These are phyloP conservation scores for Yarrowia bubula DNA, from an alignment of 805 yeast species.

Conservation along the genomic window DNA sequence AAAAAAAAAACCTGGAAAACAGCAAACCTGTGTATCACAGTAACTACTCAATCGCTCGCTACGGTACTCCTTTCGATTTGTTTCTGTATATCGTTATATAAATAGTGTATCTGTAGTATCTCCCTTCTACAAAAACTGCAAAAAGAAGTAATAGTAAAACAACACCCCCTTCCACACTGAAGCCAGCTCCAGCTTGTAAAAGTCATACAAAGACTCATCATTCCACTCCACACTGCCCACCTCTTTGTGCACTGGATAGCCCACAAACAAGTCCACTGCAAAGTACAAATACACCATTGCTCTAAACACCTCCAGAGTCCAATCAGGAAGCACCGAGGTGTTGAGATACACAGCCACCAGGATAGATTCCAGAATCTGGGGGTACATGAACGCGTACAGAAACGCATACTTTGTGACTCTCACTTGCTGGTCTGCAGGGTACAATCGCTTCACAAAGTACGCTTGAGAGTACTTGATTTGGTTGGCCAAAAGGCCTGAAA, in stretches of 20 bases:
- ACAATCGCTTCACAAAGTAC: conserved; percentile 1
- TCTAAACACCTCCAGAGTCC: conserved; percentile 1
- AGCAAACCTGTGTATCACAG: no score
- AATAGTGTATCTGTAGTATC: no score
- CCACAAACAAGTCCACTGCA: neutral
- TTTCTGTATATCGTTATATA: no score
- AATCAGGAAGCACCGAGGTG: neutral
- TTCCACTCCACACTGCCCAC: neutral
- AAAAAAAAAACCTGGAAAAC: no score
- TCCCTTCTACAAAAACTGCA: neutral
- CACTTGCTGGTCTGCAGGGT: neutral
- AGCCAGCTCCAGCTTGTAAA: conserved; percentile 1
- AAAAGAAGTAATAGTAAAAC: neutral
- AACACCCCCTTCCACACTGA: neutral
- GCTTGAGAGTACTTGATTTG: conserved; percentile 14
- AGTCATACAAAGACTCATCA: neutral
- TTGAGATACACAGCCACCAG: neutral
- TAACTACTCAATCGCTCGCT: no score
- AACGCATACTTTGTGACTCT: neutral
- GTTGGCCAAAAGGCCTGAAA: neutral
- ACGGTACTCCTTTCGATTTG: no score
- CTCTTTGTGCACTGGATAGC: neutral
- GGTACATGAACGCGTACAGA: neutral
- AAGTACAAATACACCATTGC: neutral
- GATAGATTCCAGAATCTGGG: neutral